Evolutionary conservation across 352 stramenopile genomes (phyloP), one percentile per base, ranked within the genome.

Genomic region (Pythium aquatile): DNA sequence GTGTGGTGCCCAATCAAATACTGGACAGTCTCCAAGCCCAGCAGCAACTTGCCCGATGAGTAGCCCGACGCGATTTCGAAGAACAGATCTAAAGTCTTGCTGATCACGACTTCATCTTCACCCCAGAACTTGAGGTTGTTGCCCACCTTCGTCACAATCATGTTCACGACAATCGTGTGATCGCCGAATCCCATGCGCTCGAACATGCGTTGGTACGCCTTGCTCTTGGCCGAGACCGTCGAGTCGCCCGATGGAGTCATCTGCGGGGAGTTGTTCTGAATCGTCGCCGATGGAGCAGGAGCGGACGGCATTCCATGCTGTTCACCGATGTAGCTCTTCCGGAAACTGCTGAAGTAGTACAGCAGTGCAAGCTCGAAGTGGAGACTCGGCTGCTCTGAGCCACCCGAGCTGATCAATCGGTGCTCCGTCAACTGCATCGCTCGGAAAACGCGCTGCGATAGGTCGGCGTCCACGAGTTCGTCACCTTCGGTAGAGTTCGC

Each of bases 101-200:
- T 89, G 69, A 99, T 92, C 63, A 99, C 90, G 54, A 99, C 91
- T 68, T 98, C 81, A 26, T 98, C 87, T 58, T 98, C 89, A 24
- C 94, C 94, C 97, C 97, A 99, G 68, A 98, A 99, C 81, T 99
- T 99, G 28, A 99, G 84, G 76, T 99, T 99, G 73, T 99, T 99
- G 68, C 96, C 96, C 59, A 99, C 90, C 81, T 99, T 99, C 35
- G 94, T 99, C 29, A 99, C 92, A 68, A 99, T 98, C 68, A 99
- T 97, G 77, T 99, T 99, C 58, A 98, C 96, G 20, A 99, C 96
- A 47, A 94, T 81, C 35, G 93, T 98, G 77, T 99, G 96, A 74
- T 99, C 96, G 9, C 97, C 97, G 73, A 99, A 90, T 54, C 93
- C 96, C 80, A 99, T 92, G 57, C 94, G 86, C 59, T 99, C 97